Percentiles rank a stretch among this genome's conserved stretches.
These are phyloP conservation scores for Lophium mytilinum DNA, from an alignment of 495 filamentous ascomycete species.

Conservation along the genomic window DNA sequence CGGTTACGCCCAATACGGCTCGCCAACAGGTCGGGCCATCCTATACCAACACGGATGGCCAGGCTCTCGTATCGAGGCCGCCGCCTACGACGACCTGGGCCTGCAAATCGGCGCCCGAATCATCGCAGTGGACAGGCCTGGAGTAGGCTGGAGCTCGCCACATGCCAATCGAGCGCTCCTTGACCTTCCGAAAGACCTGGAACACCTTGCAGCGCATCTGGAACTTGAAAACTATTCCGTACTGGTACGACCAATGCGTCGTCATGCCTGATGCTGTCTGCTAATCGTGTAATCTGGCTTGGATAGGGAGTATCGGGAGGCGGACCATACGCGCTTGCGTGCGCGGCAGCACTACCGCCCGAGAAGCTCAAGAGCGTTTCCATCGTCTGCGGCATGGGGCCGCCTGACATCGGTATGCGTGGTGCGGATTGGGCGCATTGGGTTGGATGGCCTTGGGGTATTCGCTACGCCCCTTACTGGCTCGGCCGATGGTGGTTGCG, in stretches of 20 bases:
- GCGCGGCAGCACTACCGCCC: slow-evolving; percentile 9
- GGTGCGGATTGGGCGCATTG: slow-evolving; percentile 13
- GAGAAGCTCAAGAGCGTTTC: slow-evolving; percentile 17
- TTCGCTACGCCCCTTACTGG: slow-evolving; percentile 10
- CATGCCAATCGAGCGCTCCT: slow-evolving; percentile 6
- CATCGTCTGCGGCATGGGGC: slow-evolving; percentile 27
- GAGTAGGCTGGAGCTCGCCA: slow-evolving; percentile 9
- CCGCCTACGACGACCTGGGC: slow-evolving; percentile 2
- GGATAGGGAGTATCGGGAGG: slow-evolving; percentile 16
- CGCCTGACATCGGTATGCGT: slow-evolving; percentile 26
- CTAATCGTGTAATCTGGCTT: slow-evolving; percentile 7
- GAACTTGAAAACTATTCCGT: slow-evolving; percentile 7
- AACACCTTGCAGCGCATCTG: slow-evolving; percentile 11
- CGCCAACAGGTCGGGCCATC: slow-evolving; percentile 5
- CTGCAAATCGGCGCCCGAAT: slow-evolving; percentile 4
- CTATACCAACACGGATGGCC: slow-evolving; percentile 12
- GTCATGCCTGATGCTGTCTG: neutral
- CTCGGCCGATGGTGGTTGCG: slow-evolving; percentile 19
- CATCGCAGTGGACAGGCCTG: slow-evolving; percentile 9
- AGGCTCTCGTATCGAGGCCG: slow-evolving; percentile 12
- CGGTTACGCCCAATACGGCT: slow-evolving; percentile 16
- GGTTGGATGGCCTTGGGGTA: slow-evolving; percentile 21
- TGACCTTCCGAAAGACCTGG: slow-evolving; percentile 7
- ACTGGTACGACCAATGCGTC: slow-evolving; percentile 3
- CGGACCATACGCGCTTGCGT: slow-evolving; percentile 22